Conservation (phyloP, 257 asterid genomes). For the Striga asiatica region DNA sequence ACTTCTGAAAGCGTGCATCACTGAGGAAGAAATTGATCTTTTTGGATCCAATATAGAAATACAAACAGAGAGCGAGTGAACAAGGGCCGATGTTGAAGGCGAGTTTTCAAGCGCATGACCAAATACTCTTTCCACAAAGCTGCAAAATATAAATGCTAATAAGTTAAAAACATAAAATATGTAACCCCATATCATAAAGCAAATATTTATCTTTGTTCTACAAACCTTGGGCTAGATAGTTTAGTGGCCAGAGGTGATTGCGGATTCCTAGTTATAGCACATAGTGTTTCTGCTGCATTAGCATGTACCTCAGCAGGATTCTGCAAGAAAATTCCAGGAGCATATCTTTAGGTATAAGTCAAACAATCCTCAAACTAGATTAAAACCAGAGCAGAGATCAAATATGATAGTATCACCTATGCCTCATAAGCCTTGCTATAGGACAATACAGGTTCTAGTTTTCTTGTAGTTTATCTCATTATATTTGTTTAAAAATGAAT, state of each 20-base stretch:
- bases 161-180: conserved; percentile 9
- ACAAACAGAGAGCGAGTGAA: conserved; percentile 78
- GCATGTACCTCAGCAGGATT: conserved; percentile 91
- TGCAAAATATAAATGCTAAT: conserved; percentile 25
- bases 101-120: conserved; percentile 81
- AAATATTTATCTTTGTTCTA: conserved; percentile 7
- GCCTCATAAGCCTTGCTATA: too few species aligned
- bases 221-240: conserved; percentile 84
- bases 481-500: too few species aligned
- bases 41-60: conserved; percentile 88
- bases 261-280: conserved; percentile 79
- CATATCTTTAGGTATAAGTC: neutral
- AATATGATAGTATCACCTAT: conserved; percentile 11
- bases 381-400: conserved; percentile 10
- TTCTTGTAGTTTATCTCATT: too few species aligned
- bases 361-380: conserved; percentile 14
- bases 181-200: neutral
- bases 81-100: conserved; percentile 74
- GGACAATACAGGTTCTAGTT: too few species aligned
- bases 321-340: conserved; percentile 33
- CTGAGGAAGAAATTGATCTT: conserved; percentile 64
- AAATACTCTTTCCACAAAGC: conserved; percentile 86
- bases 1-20: conserved; percentile 68
- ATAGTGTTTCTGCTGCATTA: conserved; percentile 90
- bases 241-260: conserved; percentile 87